Evolutionary conservation across 208 protist genomes (phyloP).

Genomic region (Acanthamoeba sp.): DNA sequence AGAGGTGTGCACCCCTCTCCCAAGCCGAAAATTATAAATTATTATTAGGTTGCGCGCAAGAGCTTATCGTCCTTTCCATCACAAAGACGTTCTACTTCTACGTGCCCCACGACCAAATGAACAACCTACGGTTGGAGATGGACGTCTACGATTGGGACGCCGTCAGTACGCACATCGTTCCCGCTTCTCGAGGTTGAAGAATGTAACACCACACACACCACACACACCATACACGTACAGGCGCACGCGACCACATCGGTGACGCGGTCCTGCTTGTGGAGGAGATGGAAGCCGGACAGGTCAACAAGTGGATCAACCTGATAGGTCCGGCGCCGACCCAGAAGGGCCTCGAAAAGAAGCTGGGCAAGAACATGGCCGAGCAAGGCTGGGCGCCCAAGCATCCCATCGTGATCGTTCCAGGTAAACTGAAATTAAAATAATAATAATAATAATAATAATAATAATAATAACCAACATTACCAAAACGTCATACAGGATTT

Average conservation of each 20-base stretch:
- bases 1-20: too few relatives aligned
- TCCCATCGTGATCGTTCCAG: constrained; percentile 68
- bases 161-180: too few relatives aligned
- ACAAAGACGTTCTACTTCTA: constrained; percentile 48
- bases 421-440: background rate
- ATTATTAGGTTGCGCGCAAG: too few relatives aligned
- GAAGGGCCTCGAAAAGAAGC: constrained; percentile 9
- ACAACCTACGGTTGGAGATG: background rate
- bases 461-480: background rate
- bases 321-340: background rate
- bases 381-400: constrained; percentile 67
- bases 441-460: background rate
- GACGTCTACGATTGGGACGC: constrained; percentile 41
- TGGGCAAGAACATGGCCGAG: constrained; percentile 62
- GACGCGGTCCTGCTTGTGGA: background rate
- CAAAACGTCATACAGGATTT: constrained; percentile 59
- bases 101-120: background rate
- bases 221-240: background rate
- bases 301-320: background rate
- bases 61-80: too few relatives aligned
- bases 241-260: background rate
- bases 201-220: too few relatives aligned
- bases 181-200: too few relatives aligned
- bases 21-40: too few relatives aligned
- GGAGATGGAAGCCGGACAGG: background rate